A percentile compares a stretch with the other conserved stretches of the same genome.
Evolutionary conservation across 495 filamentous ascomycete species (phyloP).

Genomic region (Daldinia vernicosa): DNA sequence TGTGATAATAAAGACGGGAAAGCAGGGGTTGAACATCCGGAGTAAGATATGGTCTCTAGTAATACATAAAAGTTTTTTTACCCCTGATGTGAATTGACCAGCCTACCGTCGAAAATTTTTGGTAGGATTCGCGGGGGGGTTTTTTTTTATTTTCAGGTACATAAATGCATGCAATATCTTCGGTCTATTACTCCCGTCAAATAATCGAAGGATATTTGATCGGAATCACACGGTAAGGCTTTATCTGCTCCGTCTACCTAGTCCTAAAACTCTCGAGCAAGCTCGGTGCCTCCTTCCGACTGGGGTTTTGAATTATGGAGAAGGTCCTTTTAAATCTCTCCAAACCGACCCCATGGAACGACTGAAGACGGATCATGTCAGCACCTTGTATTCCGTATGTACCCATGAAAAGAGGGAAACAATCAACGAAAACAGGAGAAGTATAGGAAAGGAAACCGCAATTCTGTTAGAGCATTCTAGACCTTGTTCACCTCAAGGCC

Average conservation of each 20-base stretch:
- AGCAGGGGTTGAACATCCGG: constrained; percentile 12
- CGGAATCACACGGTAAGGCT: constrained; percentile 36
- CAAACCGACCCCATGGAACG: constrained; percentile 52
- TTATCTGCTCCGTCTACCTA: constrained; percentile 57
- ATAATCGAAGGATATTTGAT: background rate
- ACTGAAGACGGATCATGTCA: constrained; percentile 38
- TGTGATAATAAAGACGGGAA: constrained; percentile 8
- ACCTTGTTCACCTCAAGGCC: background rate
- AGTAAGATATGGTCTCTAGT: background rate
- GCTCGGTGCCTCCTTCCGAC: constrained; percentile 53
- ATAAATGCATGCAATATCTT: background rate
- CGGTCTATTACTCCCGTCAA: background rate
- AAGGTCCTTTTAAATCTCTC: constrained; percentile 49
- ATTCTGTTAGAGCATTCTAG: constrained; percentile 12
- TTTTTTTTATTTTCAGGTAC: background rate
- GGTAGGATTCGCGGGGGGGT: background rate
- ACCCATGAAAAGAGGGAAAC: background rate
- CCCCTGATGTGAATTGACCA: background rate
- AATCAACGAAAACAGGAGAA: background rate
- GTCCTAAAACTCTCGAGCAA: constrained; percentile 52
- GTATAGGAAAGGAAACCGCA: constrained; percentile 8
- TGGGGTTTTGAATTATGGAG: constrained; percentile 41
- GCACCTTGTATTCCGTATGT: background rate
- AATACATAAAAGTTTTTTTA: background rate
- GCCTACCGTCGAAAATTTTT: background rate